Base-by-base conservation (phyloP, 495 filamentous ascomycete species). In the Xylaria scruposa region DNA sequence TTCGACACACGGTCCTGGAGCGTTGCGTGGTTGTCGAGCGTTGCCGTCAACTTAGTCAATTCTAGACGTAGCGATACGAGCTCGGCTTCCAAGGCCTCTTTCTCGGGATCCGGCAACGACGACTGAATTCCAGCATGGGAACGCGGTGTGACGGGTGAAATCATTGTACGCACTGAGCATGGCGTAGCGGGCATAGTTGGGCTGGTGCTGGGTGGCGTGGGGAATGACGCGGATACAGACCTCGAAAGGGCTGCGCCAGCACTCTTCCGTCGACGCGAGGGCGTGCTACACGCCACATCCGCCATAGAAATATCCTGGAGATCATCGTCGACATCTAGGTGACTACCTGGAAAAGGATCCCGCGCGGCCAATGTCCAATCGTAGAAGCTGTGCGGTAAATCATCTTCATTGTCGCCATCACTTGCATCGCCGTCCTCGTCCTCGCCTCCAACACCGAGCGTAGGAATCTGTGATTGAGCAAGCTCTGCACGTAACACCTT, bases 131-230 rank as follows among this genome's bases (percentile, higher is more conserved):
- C 77, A 5, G 68, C 69, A 70, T 80, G 75, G 9, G 78, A 81
- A 72, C 74, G 82, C 4, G 85, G 85, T 8, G 84, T 86, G 15
- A 77, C 65, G 0, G 82, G 81, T 15, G 68, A 68, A 1, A 62
- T 58, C 19, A 75, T 75, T 49, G 58, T 68, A 13, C 77, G 72
- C 36, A 44, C 31, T 6, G 77, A 78, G 36, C 46, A 69, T 40
- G 77, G 77, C 9, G 73, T 78, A 0, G 67, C n/a, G 2, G 77
- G 77, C 24, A 74, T 31, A 10, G 73, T 67, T 2, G 84, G 84
- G 61, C 84, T 86, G 0, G 84, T 86, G 38, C 80, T 76, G 26
- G 87, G 87, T 2, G 87, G 87, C 12, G 86, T 86, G 19, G 82
- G 83, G 59, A 88, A 87, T 0, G 85, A 85, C 4, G 72, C 71